A percentile compares a stretch with the other conserved stretches of the same genome.
These are phyloP conservation scores for Gleditsia sinensis DNA, from an alignment of 306 rosid species.

Conservation along the genomic window DNA sequence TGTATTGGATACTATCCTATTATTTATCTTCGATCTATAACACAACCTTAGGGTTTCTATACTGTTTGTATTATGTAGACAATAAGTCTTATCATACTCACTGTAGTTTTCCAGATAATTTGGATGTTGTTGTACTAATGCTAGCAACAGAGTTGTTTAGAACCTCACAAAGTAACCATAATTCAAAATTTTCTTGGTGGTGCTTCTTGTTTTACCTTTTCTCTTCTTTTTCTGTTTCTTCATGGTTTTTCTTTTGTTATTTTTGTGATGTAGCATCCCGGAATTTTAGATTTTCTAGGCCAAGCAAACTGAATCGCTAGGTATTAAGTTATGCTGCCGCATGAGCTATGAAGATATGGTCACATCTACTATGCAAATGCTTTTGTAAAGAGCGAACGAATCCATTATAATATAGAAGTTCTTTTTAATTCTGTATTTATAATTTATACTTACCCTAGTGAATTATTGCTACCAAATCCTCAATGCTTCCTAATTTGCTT, in stretches of 20 bases:
- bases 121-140: neutral
- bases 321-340: neutral
- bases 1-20: neutral
- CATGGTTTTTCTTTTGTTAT: neutral
- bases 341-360: slow-evolving; percentile 1
- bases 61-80: neutral
- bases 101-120: neutral
- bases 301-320: slow-evolving; percentile 16
- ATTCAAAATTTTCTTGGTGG: neutral
- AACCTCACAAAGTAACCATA: neutral
- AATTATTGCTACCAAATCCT: slow-evolving; percentile 4
- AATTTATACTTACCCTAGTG: neutral
- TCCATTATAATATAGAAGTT: slow-evolving; percentile 12
- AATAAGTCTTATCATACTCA: neutral
- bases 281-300: slow-evolving; percentile 16
- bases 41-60: neutral
- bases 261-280: slow-evolving; percentile 13
- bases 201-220: slow-evolving; percentile 14
- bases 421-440: neutral
- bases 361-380: slow-evolving; percentile 1
- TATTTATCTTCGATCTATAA: neutral
- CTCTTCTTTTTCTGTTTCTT: slow-evolving; percentile 4
- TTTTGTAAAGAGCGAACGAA: neutral
- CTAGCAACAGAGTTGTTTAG: slow-evolving; percentile 9
- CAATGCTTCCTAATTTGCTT: slow-evolving; percentile 3